A percentile compares a stretch with the other conserved stretches of the same genome.
Evolutionary conservation across 208 protist genomes (phyloP).

Genomic region (Strigomonas culicis): DNA sequence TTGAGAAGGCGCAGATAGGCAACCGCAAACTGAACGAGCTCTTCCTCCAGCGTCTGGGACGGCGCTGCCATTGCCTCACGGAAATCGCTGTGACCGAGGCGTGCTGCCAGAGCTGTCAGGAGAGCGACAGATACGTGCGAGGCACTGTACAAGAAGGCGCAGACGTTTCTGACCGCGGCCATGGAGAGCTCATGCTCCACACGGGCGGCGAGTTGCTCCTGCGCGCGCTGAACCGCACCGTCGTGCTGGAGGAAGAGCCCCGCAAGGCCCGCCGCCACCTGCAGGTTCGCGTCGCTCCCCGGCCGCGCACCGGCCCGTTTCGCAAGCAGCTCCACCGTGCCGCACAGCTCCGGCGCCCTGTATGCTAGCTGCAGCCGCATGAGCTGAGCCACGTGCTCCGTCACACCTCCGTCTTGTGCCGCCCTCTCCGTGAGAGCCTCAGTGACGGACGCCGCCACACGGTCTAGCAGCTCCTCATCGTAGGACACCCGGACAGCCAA

Average conservation of each 20-base stretch:
- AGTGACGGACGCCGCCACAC: no score
- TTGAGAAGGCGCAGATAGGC: not conserved
- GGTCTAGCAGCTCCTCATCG: no score
- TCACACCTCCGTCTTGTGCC: not conserved
- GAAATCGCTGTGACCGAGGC: not conserved
- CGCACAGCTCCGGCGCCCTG: conserved; percentile 41
- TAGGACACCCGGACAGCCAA: no score
- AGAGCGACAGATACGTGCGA: not conserved
- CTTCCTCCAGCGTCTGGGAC: not conserved
- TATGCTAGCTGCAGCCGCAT: conserved; percentile 27
- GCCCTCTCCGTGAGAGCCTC: not conserved
- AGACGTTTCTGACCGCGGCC: no score
- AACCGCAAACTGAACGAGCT: not conserved
- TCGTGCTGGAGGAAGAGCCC: no score
- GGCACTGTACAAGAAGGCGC: not conserved
- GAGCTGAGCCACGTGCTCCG: conserved; percentile 18
- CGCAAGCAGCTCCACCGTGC: conserved; percentile 16
- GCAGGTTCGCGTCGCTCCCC: not conserved
- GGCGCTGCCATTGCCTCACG: not conserved
- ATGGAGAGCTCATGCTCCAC: no score
- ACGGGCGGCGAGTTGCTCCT: no score
- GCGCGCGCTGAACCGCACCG: no score
- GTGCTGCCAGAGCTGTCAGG: not conserved
- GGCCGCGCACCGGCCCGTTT: conserved; percentile 17
- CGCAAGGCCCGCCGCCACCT: no score